Conservation (phyloP, 257 asterid species). For the Catharanthus roseus region DNA sequence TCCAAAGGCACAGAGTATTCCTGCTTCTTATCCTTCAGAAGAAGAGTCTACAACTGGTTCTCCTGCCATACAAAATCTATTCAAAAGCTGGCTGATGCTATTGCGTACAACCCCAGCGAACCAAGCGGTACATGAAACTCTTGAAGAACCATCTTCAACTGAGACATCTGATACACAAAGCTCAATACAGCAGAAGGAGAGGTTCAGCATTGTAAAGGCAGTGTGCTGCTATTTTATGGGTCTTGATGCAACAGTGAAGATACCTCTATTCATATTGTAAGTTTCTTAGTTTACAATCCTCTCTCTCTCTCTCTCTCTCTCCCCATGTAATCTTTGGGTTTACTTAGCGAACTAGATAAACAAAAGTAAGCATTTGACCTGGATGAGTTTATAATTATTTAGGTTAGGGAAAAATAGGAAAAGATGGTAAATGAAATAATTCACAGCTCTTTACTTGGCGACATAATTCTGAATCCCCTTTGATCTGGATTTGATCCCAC, state of each 20-base stretch:
- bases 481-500: background rate
- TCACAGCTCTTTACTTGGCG: background rate
- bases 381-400: background rate
- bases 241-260: conserved; percentile 64
- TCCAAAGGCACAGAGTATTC: conserved; percentile 47
- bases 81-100: conserved; percentile 68
- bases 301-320: background rate
- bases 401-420: background rate
- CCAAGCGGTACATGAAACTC: conserved; percentile 32
- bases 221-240: conserved; percentile 54
- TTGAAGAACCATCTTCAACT: conserved; percentile 40
- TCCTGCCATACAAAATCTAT: conserved; percentile 58
- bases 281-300: conserved; percentile 21
- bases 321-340: background rate
- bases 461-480: background rate
- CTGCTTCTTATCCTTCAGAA: conserved; percentile 46
- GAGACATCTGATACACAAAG: conserved; percentile 37
- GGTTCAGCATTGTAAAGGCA: conserved; percentile 32
- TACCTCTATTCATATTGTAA: conserved; percentile 75
- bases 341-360: background rate
- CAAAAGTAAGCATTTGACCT: background rate
- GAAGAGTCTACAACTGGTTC: conserved; percentile 43
- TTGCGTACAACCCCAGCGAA: conserved; percentile 43
- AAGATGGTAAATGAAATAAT: background rate
- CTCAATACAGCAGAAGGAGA: conserved; percentile 36